Evolutionary conservation across 768 basidiomycete genomes (phyloP).

Genomic region (Artomyces pyxidatus): DNA sequence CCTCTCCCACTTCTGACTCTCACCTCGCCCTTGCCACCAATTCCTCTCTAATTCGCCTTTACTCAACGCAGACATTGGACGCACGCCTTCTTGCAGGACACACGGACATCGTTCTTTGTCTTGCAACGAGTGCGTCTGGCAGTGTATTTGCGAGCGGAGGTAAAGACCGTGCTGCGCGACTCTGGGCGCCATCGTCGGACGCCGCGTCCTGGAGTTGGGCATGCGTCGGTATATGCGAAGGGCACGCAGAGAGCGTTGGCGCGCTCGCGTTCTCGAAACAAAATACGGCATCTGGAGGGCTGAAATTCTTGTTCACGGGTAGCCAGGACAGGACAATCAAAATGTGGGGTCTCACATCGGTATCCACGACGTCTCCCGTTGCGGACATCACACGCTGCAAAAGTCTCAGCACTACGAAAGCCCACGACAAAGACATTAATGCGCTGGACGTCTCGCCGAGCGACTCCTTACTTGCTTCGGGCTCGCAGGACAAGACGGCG

Average conservation of each 20-base stretch:
- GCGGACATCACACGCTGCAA: slow-evolving; percentile 43
- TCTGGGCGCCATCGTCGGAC: slow-evolving; percentile 53
- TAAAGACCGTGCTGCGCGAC: slow-evolving; percentile 81
- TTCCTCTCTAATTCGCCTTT: slow-evolving; percentile 89
- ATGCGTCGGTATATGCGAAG: slow-evolving; percentile 85
- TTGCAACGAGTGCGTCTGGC: slow-evolving; percentile 64
- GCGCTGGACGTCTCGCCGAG: slow-evolving; percentile 89
- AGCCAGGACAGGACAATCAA: slow-evolving; percentile 97
- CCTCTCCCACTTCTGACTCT: slow-evolving; percentile 38
- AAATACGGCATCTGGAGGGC: slow-evolving; percentile 22
- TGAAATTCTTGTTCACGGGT: slow-evolving; percentile 83
- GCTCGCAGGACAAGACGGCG: slow-evolving; percentile 92
- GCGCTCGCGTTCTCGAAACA: slow-evolving; percentile 78
- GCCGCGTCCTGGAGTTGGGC: slow-evolving; percentile 42
- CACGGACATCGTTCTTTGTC: slow-evolving; percentile 81
- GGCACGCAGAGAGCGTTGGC: slow-evolving; percentile 91
- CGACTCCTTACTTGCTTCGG: slow-evolving; percentile 81
- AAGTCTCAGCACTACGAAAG: slow-evolving; percentile 79
- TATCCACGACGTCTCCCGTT: slow-evolving; percentile 28
- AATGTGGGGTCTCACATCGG: slow-evolving; percentile 85
- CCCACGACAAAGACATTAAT: slow-evolving; percentile 99
- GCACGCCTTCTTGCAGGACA: slow-evolving; percentile 85
- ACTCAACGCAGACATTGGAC: slow-evolving; percentile 68
- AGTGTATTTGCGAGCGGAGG: slow-evolving; percentile 81
- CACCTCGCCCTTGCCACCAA: slow-evolving; percentile 95